Evolutionary conservation across 2,329 filamentous ascomycete species (phyloP), one percentile per base, ranked within the genome.

Genomic region (Bipolaris victoriae): DNA sequence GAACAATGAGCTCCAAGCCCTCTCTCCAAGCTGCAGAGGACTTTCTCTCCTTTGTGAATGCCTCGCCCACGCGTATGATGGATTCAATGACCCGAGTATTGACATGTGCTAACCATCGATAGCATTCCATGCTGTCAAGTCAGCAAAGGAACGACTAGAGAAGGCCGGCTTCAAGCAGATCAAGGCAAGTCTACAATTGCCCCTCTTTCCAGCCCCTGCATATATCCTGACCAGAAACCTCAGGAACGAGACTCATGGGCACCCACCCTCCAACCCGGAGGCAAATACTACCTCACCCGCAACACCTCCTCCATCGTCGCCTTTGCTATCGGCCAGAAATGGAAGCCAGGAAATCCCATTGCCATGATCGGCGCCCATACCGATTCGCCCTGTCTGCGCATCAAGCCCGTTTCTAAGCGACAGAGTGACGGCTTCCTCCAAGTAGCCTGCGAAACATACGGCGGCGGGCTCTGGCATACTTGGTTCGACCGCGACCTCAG

Each of bases 401-500:
- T 99, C 76, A 99, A 99, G 82, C 95, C 95, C 11, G 89, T 97
- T 40, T 96, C 91, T 73, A 97, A 94, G 80, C 95, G 94, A 80
- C 85, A 86, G 71, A 88, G 86, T 54, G 90, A 90, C 63, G 94
- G 94, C 11, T 99, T 95, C 77, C 79, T 97, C 62, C 95, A 99
- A 79, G 88, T 99, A 55, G 95, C 93, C 51, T 94, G 97, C 49
- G 95, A 99, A 82, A 94, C 92, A 1, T 99, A 99, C 73, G 95
- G 95, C 51, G 95, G 95, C 60, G 95, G 95, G 54, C 88, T 98
- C 71, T 98, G 94, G 94, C 93, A 97, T 78, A 96, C 91, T 45
- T 99, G 87, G 95, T 99, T 99, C 73, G 95, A 99, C 77, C 88
- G 95, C 49, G 95, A 99, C 76, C 81, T 99, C 61, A 90, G 91